phyloP scores from a whole-genome alignment of 140 eudicot genomes.

The Stevia rebaudiana region DNA sequence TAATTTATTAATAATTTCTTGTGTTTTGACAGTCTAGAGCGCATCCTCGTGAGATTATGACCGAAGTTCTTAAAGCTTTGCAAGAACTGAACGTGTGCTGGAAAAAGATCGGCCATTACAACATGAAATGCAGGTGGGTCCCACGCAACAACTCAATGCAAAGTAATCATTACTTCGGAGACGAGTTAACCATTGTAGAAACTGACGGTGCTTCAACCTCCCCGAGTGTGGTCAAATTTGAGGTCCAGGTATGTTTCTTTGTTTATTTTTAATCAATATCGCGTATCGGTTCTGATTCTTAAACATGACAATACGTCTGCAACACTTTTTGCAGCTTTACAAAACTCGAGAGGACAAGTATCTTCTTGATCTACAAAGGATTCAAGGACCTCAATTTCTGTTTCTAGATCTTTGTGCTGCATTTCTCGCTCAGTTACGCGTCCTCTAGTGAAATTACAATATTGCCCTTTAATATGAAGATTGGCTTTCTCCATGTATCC shows the following conservation, averaged over 20 bases:
- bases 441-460: conserved; percentile 34
- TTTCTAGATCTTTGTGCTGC: conserved; percentile 94
- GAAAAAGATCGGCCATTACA: conserved; percentile 91
- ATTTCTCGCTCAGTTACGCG: conserved; percentile 92
- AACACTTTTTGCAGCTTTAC: conserved; percentile 58
- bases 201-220: conserved; percentile 31
- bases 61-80: conserved; percentile 82
- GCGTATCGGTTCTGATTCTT: no score
- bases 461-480: conserved; percentile 12
- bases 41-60: conserved; percentile 91
- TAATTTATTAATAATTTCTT: neutral
- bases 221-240: conserved; percentile 68
- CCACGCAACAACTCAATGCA: conserved; percentile 32
- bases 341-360: conserved; percentile 90
- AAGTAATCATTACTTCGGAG: conserved; percentile 57
- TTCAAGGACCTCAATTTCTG: conserved; percentile 84
- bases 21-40: conserved; percentile 63
- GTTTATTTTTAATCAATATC: no score
- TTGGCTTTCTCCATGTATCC: conserved; percentile 39
- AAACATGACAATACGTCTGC: neutral
- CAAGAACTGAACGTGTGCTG: conserved; percentile 87
- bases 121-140: conserved; percentile 88
- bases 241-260: conserved; percentile 96
- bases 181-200: conserved; percentile 63
- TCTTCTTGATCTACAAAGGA: conserved; percentile 83